phyloP scores from a whole-genome alignment of 495 filamentous ascomycete genomes.

The Neurospora sp. region DNA sequence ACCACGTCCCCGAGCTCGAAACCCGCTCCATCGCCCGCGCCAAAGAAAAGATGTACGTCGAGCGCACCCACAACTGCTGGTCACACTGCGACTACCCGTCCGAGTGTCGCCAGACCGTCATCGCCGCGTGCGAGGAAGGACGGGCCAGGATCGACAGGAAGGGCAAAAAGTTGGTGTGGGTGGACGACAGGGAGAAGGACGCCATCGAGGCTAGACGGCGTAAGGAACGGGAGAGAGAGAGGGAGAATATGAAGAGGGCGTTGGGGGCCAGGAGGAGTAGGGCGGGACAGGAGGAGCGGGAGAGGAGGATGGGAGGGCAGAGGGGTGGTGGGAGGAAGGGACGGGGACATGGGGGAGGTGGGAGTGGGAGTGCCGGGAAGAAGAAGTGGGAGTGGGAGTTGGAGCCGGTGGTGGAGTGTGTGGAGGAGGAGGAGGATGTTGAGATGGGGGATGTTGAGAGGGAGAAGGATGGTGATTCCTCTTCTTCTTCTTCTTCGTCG shows the following conservation, averaged over 20 bases:
- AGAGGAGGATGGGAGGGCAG: not conserved
- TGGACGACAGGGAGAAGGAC: not conserved
- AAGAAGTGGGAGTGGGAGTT: not conserved
- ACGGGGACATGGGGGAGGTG: not conserved
- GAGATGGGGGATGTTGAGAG: not conserved
- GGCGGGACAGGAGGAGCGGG: not conserved
- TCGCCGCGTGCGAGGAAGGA: constrained; percentile 3
- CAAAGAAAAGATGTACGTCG: constrained; percentile 19
- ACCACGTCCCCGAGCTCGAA: not conserved
- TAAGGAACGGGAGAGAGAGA: not conserved
- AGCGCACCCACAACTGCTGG: constrained; percentile 25
- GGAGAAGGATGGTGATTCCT: not conserved
- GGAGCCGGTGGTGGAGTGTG: not conserved
- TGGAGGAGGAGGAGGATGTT: not conserved
- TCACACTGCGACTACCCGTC: constrained; percentile 34
- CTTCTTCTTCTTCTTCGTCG: not conserved
- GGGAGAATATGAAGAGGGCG: not conserved
- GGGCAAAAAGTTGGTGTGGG: not conserved
- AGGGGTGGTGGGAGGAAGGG: not conserved
- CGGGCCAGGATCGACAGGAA: not conserved
- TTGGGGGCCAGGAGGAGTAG: not conserved
- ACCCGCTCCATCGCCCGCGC: not conserved
- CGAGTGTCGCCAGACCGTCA: constrained; percentile 26
- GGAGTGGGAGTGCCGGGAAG: not conserved
- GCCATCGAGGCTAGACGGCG: not conserved